Evolutionary conservation across 2,329 filamentous ascomycete species (phyloP), one percentile per base, ranked within the genome.

Genomic region (Biscogniauxia marginata): DNA sequence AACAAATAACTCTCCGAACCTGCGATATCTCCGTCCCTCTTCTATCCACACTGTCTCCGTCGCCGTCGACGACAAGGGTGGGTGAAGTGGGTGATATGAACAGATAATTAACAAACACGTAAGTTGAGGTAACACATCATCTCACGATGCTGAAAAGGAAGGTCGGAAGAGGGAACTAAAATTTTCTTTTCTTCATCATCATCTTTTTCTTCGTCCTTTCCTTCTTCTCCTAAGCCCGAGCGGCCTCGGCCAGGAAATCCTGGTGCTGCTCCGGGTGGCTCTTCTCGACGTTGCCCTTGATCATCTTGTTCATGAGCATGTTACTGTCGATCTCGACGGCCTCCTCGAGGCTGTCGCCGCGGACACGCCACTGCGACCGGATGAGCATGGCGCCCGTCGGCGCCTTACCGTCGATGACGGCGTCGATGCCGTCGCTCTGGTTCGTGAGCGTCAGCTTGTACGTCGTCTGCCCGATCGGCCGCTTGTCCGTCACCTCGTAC

Each of bases 381-480:
- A 66, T 60, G 16, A 18, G 46, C 53, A 70, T 58, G 43, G 61
- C 22, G 1, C 67, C 67, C 20, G 63, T 68, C 8, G 67, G 67
- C 13, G 64, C 55, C 39, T 51, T 60, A 51, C 65, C 67, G 21
- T 68, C 65, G 24, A 68, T 60, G 22, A 62, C 34, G 25, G 66
- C 59, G 54, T 68, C 63, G 50, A 69, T 56, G 30, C 69, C 68
- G 9, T 62, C 61, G 2, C 46, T 23, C 3, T 56, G 59, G 64
- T 67, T 65, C 30, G 63, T 65, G 25, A 70, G 62, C 55, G 67
- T 68, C 50, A 69, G 55, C 25, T 39, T 53, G 61, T 62, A 67
- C 5, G 58, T 68, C 18, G 60, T 67, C 51, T 66, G 54, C 77
- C 56, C 78, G 50, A 78, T 75, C 22, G 88, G 73, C 54, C 63